Percentiles rank a stretch among this genome's conserved stretches.
Conservation (phyloP, 225 moss, liverwort and hornwort species). For the Antitrichia curtipendula region DNA sequence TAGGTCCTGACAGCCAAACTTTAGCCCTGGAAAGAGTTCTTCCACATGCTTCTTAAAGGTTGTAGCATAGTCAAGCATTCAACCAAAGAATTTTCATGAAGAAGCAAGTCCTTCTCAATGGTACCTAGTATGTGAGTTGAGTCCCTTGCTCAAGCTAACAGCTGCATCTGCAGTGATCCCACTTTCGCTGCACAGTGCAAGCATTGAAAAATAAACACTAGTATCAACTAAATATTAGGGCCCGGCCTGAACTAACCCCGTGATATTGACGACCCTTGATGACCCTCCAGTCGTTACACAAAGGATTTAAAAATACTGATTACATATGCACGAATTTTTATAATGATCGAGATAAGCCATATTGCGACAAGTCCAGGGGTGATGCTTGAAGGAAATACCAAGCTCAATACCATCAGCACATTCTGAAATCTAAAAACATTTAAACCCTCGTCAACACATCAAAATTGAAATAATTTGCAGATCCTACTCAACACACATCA, state of each 20-base stretch:
- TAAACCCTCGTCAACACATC: neutral
- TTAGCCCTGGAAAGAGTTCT: neutral
- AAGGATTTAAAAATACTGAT: neutral
- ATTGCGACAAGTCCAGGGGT: neutral
- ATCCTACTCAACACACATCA: neutral
- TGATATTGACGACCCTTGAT: neutral
- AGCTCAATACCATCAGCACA: neutral
- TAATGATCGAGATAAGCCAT: neutral
- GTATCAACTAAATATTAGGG: neutral
- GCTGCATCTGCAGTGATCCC: constrained; percentile 61
- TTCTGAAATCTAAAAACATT: neutral
- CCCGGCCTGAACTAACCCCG: neutral
- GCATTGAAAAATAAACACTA: neutral
- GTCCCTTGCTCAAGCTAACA: constrained; percentile 45
- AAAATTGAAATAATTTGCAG: neutral
- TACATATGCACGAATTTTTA: neutral
- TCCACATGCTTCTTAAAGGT: neutral
- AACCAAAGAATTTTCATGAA: neutral
- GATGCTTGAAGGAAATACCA: neutral
- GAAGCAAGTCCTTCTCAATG: neutral
- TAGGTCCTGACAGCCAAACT: neutral
- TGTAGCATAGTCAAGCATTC: neutral
- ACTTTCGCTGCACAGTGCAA: constrained; percentile 55
- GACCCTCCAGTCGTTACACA: neutral
- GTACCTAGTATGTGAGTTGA: constrained; percentile 54